Conservation (phyloP, 352 stramenopile genomes). For the Pseudoperonospora humuli region DNA sequence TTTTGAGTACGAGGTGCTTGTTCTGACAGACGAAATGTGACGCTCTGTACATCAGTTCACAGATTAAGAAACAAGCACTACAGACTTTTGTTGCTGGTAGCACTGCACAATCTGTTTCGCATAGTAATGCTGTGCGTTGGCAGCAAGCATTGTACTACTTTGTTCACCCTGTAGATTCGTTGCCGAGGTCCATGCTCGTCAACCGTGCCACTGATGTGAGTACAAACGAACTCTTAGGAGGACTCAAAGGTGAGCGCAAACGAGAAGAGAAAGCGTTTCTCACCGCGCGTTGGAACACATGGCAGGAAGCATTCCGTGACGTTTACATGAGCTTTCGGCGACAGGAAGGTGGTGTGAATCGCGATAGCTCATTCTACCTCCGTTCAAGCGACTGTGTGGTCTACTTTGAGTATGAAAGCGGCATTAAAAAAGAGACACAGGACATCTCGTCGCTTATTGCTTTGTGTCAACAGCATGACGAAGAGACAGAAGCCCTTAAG, state of each 20-base stretch:
- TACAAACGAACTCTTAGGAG: conserved; percentile 20
- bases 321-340: conserved; percentile 58
- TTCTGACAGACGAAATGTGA: background rate
- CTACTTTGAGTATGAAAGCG: conserved; percentile 38
- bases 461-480: conserved; percentile 29
- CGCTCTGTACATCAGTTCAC: conserved; percentile 15
- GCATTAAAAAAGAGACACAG: background rate
- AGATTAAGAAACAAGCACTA: conserved; percentile 29
- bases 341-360: background rate
- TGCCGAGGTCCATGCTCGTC: conserved; percentile 47
- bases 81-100: conserved; percentile 18
- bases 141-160: conserved; percentile 61
- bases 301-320: conserved; percentile 62
- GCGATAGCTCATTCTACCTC: conserved; percentile 41
- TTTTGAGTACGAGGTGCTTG: background rate
- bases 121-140: conserved; percentile 40
- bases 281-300: conserved; percentile 41
- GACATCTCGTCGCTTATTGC: conserved; percentile 23
- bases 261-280: conserved; percentile 60
- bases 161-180: conserved; percentile 40
- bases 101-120: background rate
- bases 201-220: conserved; percentile 25
- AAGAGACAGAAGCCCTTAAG: background rate
- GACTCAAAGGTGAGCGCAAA: conserved; percentile 22
- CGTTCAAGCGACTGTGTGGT: conserved; percentile 54